Conservation (phyloP, 208 protist genomes). For the Phytomonas sp. region DNA sequence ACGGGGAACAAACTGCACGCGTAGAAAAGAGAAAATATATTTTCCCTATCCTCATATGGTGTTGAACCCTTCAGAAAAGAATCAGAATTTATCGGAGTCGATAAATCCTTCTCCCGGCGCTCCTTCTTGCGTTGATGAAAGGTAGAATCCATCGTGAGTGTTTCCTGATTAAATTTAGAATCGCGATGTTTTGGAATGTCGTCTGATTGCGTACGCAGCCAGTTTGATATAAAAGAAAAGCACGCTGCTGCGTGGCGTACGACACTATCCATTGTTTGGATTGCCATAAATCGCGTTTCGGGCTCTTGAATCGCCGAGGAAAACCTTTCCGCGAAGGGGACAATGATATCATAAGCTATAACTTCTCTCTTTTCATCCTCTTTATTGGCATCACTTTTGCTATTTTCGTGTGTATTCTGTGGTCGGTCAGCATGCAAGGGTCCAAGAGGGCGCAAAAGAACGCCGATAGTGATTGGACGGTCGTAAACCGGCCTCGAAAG, state of each 20-base stretch:
- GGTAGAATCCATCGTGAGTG: not conserved
- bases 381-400: not conserved
- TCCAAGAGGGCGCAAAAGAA: conserved; percentile 24
- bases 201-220: not conserved
- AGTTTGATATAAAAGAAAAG: conserved; percentile 17
- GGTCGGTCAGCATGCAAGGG: not conserved
- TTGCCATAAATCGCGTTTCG: conserved; percentile 86
- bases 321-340: conserved; percentile 44
- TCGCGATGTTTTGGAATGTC: not conserved
- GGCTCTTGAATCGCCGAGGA: conserved; percentile 52
- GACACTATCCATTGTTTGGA: conserved; percentile 78
- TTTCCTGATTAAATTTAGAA: not conserved
- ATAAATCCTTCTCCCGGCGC: not conserved
- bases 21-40: conserved; percentile 5
- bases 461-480: conserved; percentile 24
- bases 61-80: not conserved
- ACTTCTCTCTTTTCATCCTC: conserved; percentile 1
- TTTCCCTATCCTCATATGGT: not conserved
- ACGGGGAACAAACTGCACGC: conserved; percentile 26
- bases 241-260: conserved; percentile 66
- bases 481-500: conserved; percentile 46
- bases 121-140: not conserved
- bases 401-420: not conserved
- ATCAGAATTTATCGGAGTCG: not conserved
- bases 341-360: conserved; percentile 51